phyloP scores from a whole-genome alignment of 148 eudicot species.

The Rhododendron ovatum region DNA sequence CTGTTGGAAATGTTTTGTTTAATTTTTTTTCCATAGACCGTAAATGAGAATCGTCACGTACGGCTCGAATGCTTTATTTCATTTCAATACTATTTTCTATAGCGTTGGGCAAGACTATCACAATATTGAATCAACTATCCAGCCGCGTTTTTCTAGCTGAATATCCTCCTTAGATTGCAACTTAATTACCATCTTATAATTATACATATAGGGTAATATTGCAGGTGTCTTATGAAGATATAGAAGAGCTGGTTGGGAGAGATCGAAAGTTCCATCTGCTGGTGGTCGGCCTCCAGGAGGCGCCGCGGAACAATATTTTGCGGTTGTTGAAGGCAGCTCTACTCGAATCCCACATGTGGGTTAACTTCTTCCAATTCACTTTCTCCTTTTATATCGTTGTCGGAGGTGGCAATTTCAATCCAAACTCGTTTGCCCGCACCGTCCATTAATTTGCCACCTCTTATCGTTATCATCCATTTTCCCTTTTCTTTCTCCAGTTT shows the following conservation, averaged over 20 bases:
- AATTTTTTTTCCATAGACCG: too few relatives aligned
- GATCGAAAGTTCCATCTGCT: constrained; percentile 41
- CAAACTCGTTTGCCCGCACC: neutral
- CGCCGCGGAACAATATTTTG: constrained; percentile 26
- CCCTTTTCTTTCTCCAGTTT: neutral
- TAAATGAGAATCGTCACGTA: too few relatives aligned
- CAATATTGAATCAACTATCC: too few relatives aligned
- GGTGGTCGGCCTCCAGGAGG: constrained; percentile 52
- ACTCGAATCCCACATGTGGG: constrained; percentile 38
- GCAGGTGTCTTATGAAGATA: constrained; percentile 34
- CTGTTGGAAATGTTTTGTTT: too few relatives aligned
- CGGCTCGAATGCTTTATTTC: too few relatives aligned
- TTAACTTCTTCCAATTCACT: neutral
- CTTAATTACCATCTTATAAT: neutral
- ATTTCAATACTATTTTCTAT: too few relatives aligned
- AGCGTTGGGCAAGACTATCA: too few relatives aligned
- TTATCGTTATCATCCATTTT: neutral
- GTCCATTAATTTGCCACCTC: neutral
- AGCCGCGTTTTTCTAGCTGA: too few relatives aligned
- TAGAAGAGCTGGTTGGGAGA: constrained; percentile 29
- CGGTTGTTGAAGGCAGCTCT: constrained; percentile 30
- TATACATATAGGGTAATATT: neutral
- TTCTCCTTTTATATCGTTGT: neutral
- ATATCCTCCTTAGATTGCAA: neutral
- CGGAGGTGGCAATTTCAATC: neutral